Conservation (phyloP, 75 land plant genomes). For the Picea sitchensis region DNA sequence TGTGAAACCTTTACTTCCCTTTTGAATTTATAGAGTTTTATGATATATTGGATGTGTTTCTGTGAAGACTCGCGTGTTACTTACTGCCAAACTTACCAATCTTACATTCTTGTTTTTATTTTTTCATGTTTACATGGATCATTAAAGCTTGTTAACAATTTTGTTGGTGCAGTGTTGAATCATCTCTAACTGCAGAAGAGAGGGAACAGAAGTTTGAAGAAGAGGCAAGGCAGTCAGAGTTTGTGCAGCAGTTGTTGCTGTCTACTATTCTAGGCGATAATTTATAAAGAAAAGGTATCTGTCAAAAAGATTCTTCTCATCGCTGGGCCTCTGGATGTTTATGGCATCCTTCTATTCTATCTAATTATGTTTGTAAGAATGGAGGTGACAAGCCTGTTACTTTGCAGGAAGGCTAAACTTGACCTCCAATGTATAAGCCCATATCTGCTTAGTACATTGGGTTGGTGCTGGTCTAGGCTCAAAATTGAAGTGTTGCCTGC, state of each 20-base stretch:
- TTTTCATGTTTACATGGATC: neutral
- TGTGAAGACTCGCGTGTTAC: neutral
- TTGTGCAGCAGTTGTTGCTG: conserved; percentile 29
- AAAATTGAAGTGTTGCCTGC: neutral
- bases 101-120: neutral
- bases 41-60: neutral
- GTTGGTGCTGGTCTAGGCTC: neutral
- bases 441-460: neutral
- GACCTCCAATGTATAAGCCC: neutral
- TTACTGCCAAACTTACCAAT: neutral
- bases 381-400: neutral
- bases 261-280: conserved; percentile 11
- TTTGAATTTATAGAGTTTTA: too few relatives aligned
- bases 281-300: neutral
- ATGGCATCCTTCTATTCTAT: neutral
- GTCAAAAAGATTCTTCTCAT: neutral
- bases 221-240: conserved; percentile 14
- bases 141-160: neutral
- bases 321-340: neutral
- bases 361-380: neutral
- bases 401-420: conserved; percentile 8
- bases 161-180: conserved; percentile 2
- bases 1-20: too few relatives aligned
- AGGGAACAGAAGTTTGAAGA: conserved; percentile 18
- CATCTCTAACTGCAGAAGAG: neutral